Evolutionary conservation across 495 filamentous ascomycete genomes (phyloP).

Genomic region (Lasiosphaeris hirsuta): DNA sequence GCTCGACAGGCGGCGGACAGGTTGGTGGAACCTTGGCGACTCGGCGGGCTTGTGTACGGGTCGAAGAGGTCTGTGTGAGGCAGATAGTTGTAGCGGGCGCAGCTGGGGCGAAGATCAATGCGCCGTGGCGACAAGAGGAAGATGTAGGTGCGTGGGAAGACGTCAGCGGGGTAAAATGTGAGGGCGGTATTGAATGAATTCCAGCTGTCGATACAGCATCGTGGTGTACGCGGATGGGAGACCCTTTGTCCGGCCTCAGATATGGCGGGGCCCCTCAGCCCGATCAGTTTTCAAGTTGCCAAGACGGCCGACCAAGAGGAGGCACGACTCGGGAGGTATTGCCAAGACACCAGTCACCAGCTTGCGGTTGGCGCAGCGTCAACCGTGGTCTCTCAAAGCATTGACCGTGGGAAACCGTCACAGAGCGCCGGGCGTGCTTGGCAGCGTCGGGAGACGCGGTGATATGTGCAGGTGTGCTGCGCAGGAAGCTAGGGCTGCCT

Average conservation of each 20-base stretch:
- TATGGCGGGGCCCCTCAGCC: slow-evolving; percentile 26
- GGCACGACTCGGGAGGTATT: slow-evolving; percentile 10
- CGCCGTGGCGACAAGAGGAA: not conserved
- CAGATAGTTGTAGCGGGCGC: not conserved
- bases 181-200: slow-evolving; percentile 15
- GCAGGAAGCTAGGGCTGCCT: too few relatives aligned
- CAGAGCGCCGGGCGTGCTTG: not conserved
- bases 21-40: not conserved
- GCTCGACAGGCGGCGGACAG: not conserved
- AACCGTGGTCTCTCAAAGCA: not conserved
- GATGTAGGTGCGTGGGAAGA: not conserved
- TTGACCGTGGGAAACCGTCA: not conserved
- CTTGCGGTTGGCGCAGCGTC: not conserved
- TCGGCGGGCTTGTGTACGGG: not conserved
- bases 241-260: slow-evolving; percentile 16
- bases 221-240: slow-evolving; percentile 8
- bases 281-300: slow-evolving; percentile 12
- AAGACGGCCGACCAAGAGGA: slow-evolving; percentile 19
- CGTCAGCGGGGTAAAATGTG: slow-evolving; percentile 22
- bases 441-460: too few relatives aligned
- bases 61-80: not conserved
- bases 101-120: not conserved
- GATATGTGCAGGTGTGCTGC: too few relatives aligned
- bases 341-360: slow-evolving; percentile 10
- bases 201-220: slow-evolving; percentile 25